Conservation (phyloP, 2,329 filamentous ascomycete genomes). For the Colletotrichum sp. region DNA sequence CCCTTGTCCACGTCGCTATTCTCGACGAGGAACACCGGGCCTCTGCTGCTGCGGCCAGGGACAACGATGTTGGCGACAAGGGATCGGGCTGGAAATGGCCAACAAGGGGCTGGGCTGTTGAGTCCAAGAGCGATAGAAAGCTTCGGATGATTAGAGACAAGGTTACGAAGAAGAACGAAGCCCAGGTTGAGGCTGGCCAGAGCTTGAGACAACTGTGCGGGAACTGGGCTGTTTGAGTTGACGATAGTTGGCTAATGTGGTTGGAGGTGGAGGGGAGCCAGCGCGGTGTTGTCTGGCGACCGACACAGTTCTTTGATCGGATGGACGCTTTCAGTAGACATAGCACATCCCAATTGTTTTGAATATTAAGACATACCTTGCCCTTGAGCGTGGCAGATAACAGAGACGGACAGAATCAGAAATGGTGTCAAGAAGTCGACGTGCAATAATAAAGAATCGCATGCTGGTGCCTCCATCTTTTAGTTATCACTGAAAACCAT, state of each 20-base stretch:
- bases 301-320: not conserved
- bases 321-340: not conserved
- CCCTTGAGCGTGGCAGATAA: not conserved
- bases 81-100: not conserved
- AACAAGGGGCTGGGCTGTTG: not conserved
- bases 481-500: rapidly evolving
- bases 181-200: not conserved
- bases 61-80: not conserved
- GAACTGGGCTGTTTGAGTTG: not conserved
- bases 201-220: not conserved
- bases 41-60: not conserved
- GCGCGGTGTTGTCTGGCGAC: not conserved
- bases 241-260: not conserved
- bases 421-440: rapidly evolving
- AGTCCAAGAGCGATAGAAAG: not conserved
- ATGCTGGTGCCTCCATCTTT: not conserved
- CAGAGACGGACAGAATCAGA: not conserved
- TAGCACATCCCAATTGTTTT: not conserved
- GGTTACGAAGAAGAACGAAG: not conserved
- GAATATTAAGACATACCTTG: not conserved
- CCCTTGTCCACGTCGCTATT: not conserved
- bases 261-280: not conserved
- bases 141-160: not conserved
- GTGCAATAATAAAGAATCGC: not conserved
- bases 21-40: not conserved